phyloP scores from a whole-genome alignment of 2,329 filamentous ascomycete genomes.

The Fusarium sp. region DNA sequence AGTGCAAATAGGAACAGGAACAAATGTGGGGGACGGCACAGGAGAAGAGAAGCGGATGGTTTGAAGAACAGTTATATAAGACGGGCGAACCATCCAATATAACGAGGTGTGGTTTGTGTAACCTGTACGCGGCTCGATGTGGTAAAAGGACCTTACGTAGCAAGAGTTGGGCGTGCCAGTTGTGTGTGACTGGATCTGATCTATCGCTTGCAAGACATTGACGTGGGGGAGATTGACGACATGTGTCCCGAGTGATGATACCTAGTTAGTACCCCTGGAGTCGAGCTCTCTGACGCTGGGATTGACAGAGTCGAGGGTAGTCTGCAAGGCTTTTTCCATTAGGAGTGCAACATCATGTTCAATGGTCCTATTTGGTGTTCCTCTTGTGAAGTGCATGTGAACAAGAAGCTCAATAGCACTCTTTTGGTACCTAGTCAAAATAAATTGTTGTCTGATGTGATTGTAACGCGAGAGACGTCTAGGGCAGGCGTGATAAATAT shows the following conservation, averaged over 20 bases:
- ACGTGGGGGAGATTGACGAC: neutral
- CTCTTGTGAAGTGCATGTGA: neutral
- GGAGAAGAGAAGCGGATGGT: constrained; percentile 31
- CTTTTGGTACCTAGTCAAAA: neutral
- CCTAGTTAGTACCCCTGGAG: neutral
- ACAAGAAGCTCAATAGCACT: neutral
- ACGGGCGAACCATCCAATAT: constrained; percentile 31
- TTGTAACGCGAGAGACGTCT: neutral
- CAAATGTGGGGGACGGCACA: constrained; percentile 15
- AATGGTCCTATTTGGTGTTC: neutral
- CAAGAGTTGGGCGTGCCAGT: constrained; percentile 10
- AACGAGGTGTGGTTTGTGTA: constrained; percentile 21
- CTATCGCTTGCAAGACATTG: constrained; percentile 14
- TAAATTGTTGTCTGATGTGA: neutral
- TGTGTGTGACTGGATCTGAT: constrained; percentile 22
- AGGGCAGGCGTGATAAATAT: neutral
- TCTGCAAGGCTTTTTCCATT: neutral
- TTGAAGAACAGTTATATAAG: constrained; percentile 14
- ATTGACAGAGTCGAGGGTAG: neutral
- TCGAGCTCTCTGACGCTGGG: neutral
- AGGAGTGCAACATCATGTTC: constrained; percentile 2
- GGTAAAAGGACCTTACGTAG: neutral
- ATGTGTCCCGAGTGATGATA: neutral
- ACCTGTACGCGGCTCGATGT: constrained; percentile 6
- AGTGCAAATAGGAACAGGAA: constrained; percentile 29